These are phyloP conservation scores for Trichoderma koningiopsis DNA, from an alignment of 2,329 filamentous ascomycete genomes.

Conservation along the genomic window DNA sequence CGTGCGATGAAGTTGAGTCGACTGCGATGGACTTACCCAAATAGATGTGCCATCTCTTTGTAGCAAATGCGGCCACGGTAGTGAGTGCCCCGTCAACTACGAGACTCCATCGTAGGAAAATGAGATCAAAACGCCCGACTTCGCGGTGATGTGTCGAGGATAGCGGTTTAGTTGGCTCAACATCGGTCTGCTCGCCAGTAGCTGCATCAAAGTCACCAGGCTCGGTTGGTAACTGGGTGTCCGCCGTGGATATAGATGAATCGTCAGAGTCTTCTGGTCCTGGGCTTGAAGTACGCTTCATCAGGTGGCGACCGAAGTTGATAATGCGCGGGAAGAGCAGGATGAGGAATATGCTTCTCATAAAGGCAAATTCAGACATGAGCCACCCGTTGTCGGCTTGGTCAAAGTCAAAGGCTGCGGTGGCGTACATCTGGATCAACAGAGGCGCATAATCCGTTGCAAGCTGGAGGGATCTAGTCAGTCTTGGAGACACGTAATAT, in stretches of 20 bases:
- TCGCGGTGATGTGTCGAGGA: conserved; percentile 42
- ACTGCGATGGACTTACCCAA: conserved; percentile 44
- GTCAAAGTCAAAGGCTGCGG: conserved; percentile 55
- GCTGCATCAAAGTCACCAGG: conserved; percentile 48
- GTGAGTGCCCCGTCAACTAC: conserved; percentile 67
- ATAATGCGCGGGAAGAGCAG: conserved; percentile 58
- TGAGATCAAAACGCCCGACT: conserved; percentile 64
- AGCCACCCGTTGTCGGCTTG: conserved; percentile 60
- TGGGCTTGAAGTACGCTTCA: neutral
- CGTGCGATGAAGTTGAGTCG: neutral
- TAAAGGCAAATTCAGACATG: conserved; percentile 58
- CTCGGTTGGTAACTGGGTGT: conserved; percentile 37
- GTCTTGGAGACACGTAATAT: neutral
- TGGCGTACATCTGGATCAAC: conserved; percentile 62
- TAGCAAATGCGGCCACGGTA: conserved; percentile 62
- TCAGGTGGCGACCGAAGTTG: conserved; percentile 41
- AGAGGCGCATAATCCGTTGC: conserved; percentile 69
- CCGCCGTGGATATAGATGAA: neutral
- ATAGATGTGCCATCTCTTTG: conserved; percentile 68
- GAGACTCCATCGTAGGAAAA: conserved; percentile 67
- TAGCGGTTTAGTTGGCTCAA: conserved; percentile 46
- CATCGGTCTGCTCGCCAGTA: conserved; percentile 44
- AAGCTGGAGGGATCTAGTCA: conserved; percentile 42
- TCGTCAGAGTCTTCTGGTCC: neutral
- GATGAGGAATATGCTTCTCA: conserved; percentile 58